Percentiles rank a stretch among this genome's conserved stretches.
Conservation (phyloP, 805 yeast species). For the Teunomyces barrocoloradensis region DNA sequence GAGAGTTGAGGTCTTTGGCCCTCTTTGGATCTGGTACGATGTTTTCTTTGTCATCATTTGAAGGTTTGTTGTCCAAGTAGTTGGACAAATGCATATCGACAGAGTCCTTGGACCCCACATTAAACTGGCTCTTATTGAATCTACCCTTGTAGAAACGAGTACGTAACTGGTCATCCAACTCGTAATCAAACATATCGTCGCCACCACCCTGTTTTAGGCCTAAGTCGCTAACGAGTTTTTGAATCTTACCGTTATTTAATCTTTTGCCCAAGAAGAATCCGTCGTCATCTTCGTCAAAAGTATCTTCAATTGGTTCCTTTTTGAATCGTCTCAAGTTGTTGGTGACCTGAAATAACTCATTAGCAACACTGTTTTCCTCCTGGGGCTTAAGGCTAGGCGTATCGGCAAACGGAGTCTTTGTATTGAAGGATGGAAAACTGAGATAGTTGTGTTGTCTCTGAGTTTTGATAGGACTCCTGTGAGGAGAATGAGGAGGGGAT, state of each 20-base stretch:
- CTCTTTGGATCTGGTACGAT: slow-evolving; percentile 4
- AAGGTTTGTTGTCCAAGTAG: slow-evolving; percentile 14
- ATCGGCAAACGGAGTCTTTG: slow-evolving; percentile 3
- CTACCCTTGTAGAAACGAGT: slow-evolving; percentile 35
- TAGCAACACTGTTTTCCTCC: slow-evolving; percentile 14
- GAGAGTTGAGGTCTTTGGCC: slow-evolving; percentile 5
- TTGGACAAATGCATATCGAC: slow-evolving; percentile 32
- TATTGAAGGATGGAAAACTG: neutral
- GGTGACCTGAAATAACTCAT: slow-evolving; percentile 31
- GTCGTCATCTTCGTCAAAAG: slow-evolving; percentile 13
- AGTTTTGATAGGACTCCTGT: slow-evolving; percentile 4
- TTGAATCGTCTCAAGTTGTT: slow-evolving; percentile 6
- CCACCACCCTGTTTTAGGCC: slow-evolving; percentile 23
- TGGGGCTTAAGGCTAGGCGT: slow-evolving; percentile 7
- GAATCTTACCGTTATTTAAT: slow-evolving; percentile 36
- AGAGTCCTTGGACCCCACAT: slow-evolving; percentile 18
- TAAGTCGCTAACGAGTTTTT: slow-evolving; percentile 34
- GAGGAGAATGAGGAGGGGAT: neutral
- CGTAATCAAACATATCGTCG: slow-evolving; percentile 21
- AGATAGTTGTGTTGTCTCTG: neutral
- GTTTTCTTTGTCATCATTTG: slow-evolving; percentile 33
- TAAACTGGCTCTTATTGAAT: slow-evolving; percentile 20
- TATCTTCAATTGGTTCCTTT: slow-evolving; percentile 7
- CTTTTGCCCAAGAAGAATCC: slow-evolving; percentile 16
- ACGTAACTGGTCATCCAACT: slow-evolving; percentile 34